A percentile compares a stretch with the other conserved stretches of the same genome.
phyloP scores from a whole-genome alignment of 306 rosid species.

The Castanea sativa region DNA sequence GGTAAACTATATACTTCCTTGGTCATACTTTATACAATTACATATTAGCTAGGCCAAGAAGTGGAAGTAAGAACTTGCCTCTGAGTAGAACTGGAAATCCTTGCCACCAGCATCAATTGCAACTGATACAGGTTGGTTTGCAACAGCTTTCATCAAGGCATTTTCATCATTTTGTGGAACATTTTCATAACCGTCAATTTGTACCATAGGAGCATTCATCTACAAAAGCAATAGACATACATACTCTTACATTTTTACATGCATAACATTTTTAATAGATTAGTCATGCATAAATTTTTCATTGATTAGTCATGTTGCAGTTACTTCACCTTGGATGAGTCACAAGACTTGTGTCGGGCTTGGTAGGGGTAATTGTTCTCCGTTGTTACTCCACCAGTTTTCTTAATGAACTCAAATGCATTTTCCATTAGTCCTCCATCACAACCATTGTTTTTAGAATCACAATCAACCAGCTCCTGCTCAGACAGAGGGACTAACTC shows the following conservation, averaged over 20 bases:
- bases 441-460: conserved; percentile 37
- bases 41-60: too few relatives aligned
- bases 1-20: too few relatives aligned
- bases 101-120: conserved; percentile 51
- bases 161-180: conserved; percentile 48
- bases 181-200: conserved; percentile 48
- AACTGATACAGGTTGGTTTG: conserved; percentile 49
- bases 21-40: too few relatives aligned
- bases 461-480: conserved; percentile 50
- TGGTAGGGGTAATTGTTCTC: conserved; percentile 45
- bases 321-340: conserved; percentile 32
- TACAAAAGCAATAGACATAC: conserved; percentile 6
- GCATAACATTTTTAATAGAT: background rate
- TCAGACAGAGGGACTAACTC: conserved; percentile 39
- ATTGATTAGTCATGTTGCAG: background rate
- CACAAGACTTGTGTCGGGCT: conserved; percentile 30
- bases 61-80: conserved; percentile 16
- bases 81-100: conserved; percentile 52
- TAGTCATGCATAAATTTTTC: background rate
- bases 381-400: conserved; percentile 38
- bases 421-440: conserved; percentile 43
- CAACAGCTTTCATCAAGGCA: conserved; percentile 54
- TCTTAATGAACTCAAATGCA: conserved; percentile 38
- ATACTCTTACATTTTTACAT: background rate
- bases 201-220: conserved; percentile 29